These are phyloP conservation scores for Petasospora fabianii DNA, from an alignment of 1,139 yeast species.

Conservation along the genomic window DNA sequence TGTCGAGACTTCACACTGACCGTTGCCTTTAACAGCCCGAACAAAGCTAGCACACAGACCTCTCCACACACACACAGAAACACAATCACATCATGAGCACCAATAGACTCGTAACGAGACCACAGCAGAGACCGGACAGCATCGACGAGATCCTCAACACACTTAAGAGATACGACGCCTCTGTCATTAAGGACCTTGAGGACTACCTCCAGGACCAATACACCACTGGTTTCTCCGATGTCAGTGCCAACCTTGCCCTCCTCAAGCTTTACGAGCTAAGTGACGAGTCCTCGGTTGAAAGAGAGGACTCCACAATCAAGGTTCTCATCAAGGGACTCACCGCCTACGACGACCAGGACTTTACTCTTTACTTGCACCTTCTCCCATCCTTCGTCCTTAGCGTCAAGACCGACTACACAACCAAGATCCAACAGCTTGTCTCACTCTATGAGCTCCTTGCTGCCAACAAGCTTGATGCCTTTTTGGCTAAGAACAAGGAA, in stretches of 20 bases:
- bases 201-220: slow-evolving; percentile 40
- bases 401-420: slow-evolving; percentile 23
- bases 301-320: slow-evolving; percentile 37
- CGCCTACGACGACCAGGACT: slow-evolving; percentile 40
- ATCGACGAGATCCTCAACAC: slow-evolving; percentile 35
- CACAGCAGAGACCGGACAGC: slow-evolving; percentile 36
- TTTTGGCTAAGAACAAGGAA: slow-evolving; percentile 29
- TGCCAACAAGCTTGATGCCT: slow-evolving; percentile 33
- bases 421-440: slow-evolving; percentile 34
- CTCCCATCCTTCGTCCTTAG: slow-evolving; percentile 39
- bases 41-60: too few relatives aligned
- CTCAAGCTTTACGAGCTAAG: slow-evolving; percentile 38
- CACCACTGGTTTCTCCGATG: slow-evolving; percentile 35
- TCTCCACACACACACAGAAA: too few relatives aligned
- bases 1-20: too few relatives aligned
- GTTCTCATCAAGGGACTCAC: slow-evolving; percentile 39
- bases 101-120: slow-evolving; percentile 29
- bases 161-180: slow-evolving; percentile 42
- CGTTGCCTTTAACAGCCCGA: too few relatives aligned
- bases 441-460: slow-evolving; percentile 35
- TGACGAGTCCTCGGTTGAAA: slow-evolving; percentile 34
- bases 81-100: slow-evolving; percentile 18
- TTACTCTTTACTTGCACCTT: slow-evolving; percentile 40
- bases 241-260: slow-evolving; percentile 43
- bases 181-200: slow-evolving; percentile 40